Evolutionary conservation across 2,329 filamentous ascomycete genomes (phyloP), one percentile per base, ranked within the genome.

Genomic region (Clonostachys chloroleuca): DNA sequence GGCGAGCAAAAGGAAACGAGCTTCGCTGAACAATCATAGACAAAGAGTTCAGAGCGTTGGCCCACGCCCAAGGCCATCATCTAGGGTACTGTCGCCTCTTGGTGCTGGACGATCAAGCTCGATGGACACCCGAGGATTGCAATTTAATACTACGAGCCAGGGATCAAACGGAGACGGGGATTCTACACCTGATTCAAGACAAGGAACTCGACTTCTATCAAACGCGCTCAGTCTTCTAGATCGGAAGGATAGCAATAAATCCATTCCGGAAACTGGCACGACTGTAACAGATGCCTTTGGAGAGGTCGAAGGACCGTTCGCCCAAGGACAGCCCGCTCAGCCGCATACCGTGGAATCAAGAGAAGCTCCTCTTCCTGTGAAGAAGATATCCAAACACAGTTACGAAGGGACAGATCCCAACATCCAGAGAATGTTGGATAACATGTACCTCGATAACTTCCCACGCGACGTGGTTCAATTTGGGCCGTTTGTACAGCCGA

Each of bases 321-420:
- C 70, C 12, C 70, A 70, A 47, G 49, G 34, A 6, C 33, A 46
- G 20, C 33, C 12, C 18, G 40, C 18, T n/a, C 13, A 30, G 18
- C 37, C 9, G 8, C n/a, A 34, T 6, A 43, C 14, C 13, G 13
- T 49, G 10, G 40, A 54, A 16, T 47, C 53, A 5, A 50, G 54
- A 4, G 57, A 61, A 46, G 44, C 24, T 4, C 16, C 24, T 16
- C 24, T 30, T 9, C 24, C 24, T 30, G 24, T 30, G 9, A 34
- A 40, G 14, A 46, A 40, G 24, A 14, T 30, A 10, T 17, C 34
- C 40, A 84, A 83, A 39, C 92, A 97, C 66, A 90, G 87, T 4
- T 97, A 99, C 60, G 78, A 82, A 41, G 94, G 94, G 2, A 91
- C 87, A 48, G 83, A 87, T 51, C 83, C 84, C 5, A 82, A 70